Conservation (phyloP, 345 rosid species). For the Euphorbia peplus region DNA sequence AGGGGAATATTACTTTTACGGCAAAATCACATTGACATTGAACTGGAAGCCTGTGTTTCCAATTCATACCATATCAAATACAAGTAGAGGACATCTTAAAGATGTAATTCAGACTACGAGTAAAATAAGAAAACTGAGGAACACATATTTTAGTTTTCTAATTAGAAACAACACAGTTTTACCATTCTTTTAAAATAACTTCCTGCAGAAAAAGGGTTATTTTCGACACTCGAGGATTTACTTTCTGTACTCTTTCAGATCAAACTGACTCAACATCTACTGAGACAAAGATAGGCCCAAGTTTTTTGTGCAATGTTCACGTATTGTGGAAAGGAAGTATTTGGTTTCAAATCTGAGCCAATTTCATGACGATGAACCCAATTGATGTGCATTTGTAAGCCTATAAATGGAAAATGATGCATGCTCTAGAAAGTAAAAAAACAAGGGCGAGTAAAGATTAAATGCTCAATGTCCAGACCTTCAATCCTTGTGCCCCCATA, state of each 20-base stretch:
- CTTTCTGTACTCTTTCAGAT: background rate
- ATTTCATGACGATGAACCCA: background rate
- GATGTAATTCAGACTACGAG: too few relatives aligned
- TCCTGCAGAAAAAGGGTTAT: too few relatives aligned
- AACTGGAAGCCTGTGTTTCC: too few relatives aligned
- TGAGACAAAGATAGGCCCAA: background rate
- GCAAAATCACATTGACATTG: too few relatives aligned
- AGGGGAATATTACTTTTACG: too few relatives aligned
- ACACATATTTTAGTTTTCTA: too few relatives aligned
- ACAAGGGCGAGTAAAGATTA: background rate
- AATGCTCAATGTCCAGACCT: slow-evolving; percentile 42
- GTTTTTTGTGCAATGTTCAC: background rate
- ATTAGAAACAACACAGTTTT: too few relatives aligned
- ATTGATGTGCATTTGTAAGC: slow-evolving; percentile 7
- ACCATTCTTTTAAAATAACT: too few relatives aligned
- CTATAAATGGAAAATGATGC: background rate
- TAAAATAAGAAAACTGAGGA: too few relatives aligned
- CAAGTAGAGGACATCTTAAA: too few relatives aligned
- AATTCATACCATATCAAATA: too few relatives aligned
- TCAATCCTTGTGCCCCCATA: slow-evolving; percentile 79
- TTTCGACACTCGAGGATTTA: background rate
- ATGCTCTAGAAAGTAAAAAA: background rate
- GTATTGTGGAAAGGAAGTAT: background rate
- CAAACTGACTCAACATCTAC: background rate
- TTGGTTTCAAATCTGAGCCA: background rate